phyloP scores from a whole-genome alignment of 768 basidiomycete genomes.

The Phanerodontia chrysosporium region DNA sequence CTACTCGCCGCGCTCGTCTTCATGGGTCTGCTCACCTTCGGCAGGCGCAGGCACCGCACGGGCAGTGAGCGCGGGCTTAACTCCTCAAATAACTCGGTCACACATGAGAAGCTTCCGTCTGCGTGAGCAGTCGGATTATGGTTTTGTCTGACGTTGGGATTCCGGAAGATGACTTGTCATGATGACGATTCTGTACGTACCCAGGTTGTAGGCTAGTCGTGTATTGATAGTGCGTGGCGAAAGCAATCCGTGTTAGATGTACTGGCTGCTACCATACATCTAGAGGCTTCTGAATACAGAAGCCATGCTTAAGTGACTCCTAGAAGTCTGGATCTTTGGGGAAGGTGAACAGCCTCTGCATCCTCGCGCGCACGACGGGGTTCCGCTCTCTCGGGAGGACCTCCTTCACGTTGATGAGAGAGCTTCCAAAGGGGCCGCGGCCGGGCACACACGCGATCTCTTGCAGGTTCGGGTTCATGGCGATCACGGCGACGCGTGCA shows the following conservation, averaged over 20 bases:
- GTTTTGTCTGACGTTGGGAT: too few species aligned
- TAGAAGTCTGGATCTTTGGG: not conserved
- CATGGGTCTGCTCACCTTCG: slow-evolving; percentile 5
- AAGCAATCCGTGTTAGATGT: not conserved
- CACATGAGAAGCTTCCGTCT: not conserved
- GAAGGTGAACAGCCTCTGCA: not conserved
- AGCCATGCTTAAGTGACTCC: not conserved
- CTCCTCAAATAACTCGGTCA: not conserved
- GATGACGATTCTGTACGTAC: not conserved
- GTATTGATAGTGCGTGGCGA: not conserved
- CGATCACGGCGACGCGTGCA: not conserved
- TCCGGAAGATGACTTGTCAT: too few species aligned
- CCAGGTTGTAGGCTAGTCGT: not conserved
- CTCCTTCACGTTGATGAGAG: not conserved
- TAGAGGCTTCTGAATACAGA: not conserved
- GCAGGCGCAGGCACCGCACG: not conserved
- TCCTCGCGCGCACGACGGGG: not conserved
- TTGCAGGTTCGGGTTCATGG: not conserved
- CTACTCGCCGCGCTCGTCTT: slow-evolving; percentile 2
- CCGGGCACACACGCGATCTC: not conserved
- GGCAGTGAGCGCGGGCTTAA: not conserved
- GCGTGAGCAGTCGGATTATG: not conserved
- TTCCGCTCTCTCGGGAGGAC: not conserved
- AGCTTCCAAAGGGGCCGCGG: not conserved
- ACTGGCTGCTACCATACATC: not conserved